Evolutionary conservation across 306 rosid genomes (phyloP).

Genomic region (Echinosophora koreensis): DNA sequence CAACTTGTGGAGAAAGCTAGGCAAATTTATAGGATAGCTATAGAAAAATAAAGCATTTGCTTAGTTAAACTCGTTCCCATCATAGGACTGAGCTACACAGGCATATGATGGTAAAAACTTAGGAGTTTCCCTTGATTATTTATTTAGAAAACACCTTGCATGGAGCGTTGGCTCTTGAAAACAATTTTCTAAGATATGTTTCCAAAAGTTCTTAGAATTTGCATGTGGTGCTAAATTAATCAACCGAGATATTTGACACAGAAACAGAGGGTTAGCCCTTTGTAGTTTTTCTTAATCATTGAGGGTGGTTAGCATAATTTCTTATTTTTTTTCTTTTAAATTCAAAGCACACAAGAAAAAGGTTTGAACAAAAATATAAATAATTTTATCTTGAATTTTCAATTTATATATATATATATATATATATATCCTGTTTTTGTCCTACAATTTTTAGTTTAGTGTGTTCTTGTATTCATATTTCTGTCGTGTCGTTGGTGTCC

Average conservation of each 20-base stretch:
- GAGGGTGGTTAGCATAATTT: conserved; percentile 2
- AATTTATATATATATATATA: too few species aligned
- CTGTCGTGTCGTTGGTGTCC: too few species aligned
- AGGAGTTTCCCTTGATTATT: background rate
- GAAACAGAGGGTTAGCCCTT: background rate
- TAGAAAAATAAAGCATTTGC: background rate
- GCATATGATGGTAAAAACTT: background rate
- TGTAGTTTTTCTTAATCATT: background rate
- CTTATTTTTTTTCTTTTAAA: background rate
- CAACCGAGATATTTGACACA: background rate
- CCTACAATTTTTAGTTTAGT: too few species aligned
- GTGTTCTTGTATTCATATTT: too few species aligned
- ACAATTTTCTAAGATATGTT: background rate
- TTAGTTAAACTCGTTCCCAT: background rate
- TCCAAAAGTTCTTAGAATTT: conserved; percentile 17
- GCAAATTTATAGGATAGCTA: background rate
- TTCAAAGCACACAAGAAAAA: background rate
- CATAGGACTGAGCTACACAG: background rate
- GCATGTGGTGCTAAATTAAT: background rate
- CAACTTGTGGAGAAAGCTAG: conserved; percentile 1
- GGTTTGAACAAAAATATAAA: too few species aligned
- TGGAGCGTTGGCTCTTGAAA: background rate
- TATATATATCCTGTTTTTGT: too few species aligned
- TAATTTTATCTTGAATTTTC: too few species aligned
- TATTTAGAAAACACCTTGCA: conserved; percentile 16